phyloP scores from a whole-genome alignment of 2,329 filamentous ascomycete species.

The Cordyceps javanica region DNA sequence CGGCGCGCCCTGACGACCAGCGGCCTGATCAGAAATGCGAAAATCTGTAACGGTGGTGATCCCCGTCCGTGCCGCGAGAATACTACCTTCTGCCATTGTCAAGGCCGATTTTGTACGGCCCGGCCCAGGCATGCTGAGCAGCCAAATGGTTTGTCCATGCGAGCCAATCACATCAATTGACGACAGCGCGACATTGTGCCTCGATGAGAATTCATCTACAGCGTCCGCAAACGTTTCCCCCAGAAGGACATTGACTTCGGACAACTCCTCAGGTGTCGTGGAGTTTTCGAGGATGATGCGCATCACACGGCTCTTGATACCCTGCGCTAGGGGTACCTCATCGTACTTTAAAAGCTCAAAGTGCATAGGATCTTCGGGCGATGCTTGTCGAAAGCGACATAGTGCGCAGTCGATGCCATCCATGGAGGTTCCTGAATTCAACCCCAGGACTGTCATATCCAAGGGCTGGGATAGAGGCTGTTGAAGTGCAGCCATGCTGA shows the following conservation, averaged over 20 bases:
- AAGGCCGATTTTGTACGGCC: conserved; percentile 42
- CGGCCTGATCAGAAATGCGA: conserved; percentile 46
- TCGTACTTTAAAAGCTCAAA: conserved; percentile 52
- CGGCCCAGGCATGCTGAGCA: conserved; percentile 44
- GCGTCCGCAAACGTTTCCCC: conserved; percentile 51
- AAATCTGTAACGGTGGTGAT: conserved; percentile 55
- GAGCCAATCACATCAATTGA: conserved; percentile 50
- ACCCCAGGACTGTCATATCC: conserved; percentile 47
- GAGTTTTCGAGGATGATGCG: conserved; percentile 49
- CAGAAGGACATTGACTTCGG: conserved; percentile 50
- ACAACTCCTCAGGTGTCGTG: conserved; percentile 46
- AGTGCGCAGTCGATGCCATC: conserved; percentile 54
- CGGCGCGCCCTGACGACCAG: conserved; percentile 47
- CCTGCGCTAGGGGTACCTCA: conserved; percentile 46
- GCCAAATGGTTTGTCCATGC: conserved; percentile 54
- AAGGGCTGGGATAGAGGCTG: conserved; percentile 21
- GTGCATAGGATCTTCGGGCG: conserved; percentile 45
- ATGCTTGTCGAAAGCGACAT: conserved; percentile 48
- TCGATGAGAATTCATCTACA: conserved; percentile 41
- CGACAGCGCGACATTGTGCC: conserved; percentile 34
- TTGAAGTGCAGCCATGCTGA: neutral
- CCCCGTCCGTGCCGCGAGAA: conserved; percentile 48
- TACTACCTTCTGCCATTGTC: conserved; percentile 51
- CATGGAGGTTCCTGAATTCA: conserved; percentile 46
- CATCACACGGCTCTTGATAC: conserved; percentile 51